Conservation (phyloP, 306 rosid genomes). For the Ceratonia siliqua region DNA sequence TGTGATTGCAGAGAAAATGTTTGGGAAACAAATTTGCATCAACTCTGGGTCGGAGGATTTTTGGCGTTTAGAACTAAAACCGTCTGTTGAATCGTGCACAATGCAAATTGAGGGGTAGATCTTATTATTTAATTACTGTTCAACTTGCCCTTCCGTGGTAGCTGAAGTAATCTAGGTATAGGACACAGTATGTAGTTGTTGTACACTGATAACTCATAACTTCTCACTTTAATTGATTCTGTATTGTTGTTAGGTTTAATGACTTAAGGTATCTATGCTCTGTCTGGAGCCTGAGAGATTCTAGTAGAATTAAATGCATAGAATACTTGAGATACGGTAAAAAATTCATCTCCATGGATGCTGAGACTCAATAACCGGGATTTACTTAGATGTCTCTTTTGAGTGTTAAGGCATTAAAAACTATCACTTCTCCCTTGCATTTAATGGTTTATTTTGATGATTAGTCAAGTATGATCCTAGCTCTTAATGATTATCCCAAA, state of each 20-base stretch:
- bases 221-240: constrained; percentile 25
- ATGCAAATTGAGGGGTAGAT: constrained; percentile 46
- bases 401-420: neutral
- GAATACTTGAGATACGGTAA: constrained; percentile 4
- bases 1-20: constrained; percentile 29
- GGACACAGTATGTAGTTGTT: constrained; percentile 17
- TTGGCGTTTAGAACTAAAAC: neutral
- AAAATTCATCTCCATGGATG: neutral
- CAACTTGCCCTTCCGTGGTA: constrained; percentile 25
- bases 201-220: neutral
- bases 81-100: constrained; percentile 10
- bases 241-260: constrained; percentile 31
- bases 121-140: constrained; percentile 38
- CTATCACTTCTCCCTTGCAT: neutral
- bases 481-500: neutral
- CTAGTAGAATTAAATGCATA: constrained; percentile 29
- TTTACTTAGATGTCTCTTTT: constrained; percentile 18
- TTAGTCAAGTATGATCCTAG: neutral
- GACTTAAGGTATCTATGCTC: neutral
- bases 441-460: constrained; percentile 5
- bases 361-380: constrained; percentile 8
- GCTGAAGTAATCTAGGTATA: constrained; percentile 25
- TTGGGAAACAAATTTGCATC: neutral
- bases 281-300: constrained; percentile 28
- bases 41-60: constrained; percentile 21